Conservation (phyloP, 2,329 filamentous ascomycete species). For the Pseudocercospora pini-densiflorae region DNA sequence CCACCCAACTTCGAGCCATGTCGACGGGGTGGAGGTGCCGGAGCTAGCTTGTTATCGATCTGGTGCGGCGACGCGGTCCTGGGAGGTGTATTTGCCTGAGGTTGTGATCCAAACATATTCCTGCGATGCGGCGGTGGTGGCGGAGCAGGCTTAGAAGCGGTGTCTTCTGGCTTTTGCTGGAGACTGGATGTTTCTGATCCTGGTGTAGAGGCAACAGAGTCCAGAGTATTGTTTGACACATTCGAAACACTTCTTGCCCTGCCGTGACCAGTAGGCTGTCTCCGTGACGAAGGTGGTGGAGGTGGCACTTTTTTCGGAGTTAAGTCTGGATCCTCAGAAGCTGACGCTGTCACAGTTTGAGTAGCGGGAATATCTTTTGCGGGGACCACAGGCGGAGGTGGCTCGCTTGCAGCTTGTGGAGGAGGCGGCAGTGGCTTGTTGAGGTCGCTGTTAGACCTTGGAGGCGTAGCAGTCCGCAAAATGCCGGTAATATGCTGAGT, state of each 20-base stretch:
- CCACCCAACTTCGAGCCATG: conserved; percentile 29
- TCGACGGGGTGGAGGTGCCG: conserved; percentile 37
- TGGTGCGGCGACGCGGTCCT: conserved; percentile 11
- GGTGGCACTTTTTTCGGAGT: conserved; percentile 45
- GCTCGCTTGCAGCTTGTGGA: conserved; percentile 16
- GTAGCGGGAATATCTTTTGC: conserved; percentile 15
- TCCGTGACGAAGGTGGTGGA: conserved; percentile 54
- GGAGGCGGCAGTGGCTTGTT: conserved; percentile 62
- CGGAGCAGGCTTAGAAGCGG: conserved; percentile 29
- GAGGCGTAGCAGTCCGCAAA: conserved; percentile 35
- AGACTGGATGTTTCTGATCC: conserved; percentile 8
- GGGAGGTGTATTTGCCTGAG: background rate
- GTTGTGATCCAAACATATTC: background rate
- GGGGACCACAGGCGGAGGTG: conserved; percentile 6
- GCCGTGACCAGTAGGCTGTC: conserved; percentile 29
- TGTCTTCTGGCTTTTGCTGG: conserved; percentile 16
- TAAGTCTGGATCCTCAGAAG: conserved; percentile 7
- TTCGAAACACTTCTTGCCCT: conserved; percentile 35
- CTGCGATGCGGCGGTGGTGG: conserved; percentile 37
- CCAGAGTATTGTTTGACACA: conserved; percentile 29
- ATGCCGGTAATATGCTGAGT: conserved; percentile 28
- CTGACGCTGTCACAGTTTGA: background rate
- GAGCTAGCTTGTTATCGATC: conserved; percentile 23
- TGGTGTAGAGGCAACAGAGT: conserved; percentile 12
- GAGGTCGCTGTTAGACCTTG: conserved; percentile 54